These are phyloP conservation scores for Boletus barrowsii DNA, from an alignment of 768 basidiomycete species.

Conservation along the genomic window DNA sequence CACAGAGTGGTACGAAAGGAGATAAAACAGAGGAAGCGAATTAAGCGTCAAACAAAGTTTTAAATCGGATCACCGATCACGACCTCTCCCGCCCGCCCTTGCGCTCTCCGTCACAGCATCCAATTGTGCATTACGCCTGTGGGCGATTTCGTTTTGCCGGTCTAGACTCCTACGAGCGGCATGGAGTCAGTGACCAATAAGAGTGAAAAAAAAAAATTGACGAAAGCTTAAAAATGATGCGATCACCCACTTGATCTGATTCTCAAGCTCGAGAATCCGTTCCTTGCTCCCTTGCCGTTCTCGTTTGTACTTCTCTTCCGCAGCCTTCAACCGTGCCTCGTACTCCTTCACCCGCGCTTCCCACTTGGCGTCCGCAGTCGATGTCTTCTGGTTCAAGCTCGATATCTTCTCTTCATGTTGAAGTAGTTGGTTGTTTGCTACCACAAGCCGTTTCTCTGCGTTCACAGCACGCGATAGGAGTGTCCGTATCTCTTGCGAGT, in stretches of 20 bases:
- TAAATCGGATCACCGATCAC: slow-evolving; percentile 19
- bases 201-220: background rate
- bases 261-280: slow-evolving; percentile 67
- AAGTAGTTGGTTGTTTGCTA: slow-evolving; percentile 79
- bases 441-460: slow-evolving; percentile 84
- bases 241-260: slow-evolving; percentile 66
- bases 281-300: slow-evolving; percentile 95
- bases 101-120: slow-evolving; percentile 31
- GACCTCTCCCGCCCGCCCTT: slow-evolving; percentile 16
- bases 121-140: slow-evolving; percentile 54
- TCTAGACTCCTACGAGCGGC: slow-evolving; percentile 56
- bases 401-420: slow-evolving; percentile 84
- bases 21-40: background rate
- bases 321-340: slow-evolving; percentile 72
- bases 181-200: background rate
- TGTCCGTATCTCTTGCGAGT: slow-evolving; percentile 68
- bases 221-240: slow-evolving; percentile 2
- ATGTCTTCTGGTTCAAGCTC: slow-evolving; percentile 66
- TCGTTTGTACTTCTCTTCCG: slow-evolving; percentile 89
- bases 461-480: slow-evolving; percentile 72
- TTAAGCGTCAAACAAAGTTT: background rate
- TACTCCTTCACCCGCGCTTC: slow-evolving; percentile 94
- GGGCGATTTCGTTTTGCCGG: slow-evolving; percentile 74
- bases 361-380: slow-evolving; percentile 82
- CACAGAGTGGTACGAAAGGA: slow-evolving; percentile 10